A percentile compares a stretch with the other conserved stretches of the same genome.
Evolutionary conservation across 306 rosid species (phyloP).

Genomic region (Dryas alaskensis): DNA sequence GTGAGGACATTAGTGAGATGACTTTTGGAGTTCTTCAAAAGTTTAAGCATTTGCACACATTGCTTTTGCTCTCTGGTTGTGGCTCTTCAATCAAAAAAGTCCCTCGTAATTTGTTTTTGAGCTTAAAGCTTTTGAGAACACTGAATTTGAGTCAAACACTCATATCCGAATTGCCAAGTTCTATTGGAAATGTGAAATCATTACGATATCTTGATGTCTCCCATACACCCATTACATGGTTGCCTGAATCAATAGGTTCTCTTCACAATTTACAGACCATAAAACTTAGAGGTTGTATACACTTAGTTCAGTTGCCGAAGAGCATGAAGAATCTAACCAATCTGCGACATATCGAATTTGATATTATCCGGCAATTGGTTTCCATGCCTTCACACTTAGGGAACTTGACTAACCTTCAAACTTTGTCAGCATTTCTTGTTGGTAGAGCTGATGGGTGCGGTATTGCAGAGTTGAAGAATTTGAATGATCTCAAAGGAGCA

Average conservation of each 20-base stretch:
- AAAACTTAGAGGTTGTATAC: conserved; percentile 12
- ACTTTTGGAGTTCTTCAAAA: conserved; percentile 3
- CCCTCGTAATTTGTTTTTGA: conserved; percentile 20
- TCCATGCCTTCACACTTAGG: conserved; percentile 20
- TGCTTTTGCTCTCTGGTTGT: background rate
- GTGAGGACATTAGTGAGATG: background rate
- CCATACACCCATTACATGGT: background rate
- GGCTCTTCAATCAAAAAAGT: background rate
- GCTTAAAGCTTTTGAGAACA: background rate
- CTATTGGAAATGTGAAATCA: conserved; percentile 18
- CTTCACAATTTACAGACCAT: conserved; percentile 16
- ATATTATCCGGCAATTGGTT: conserved; percentile 10
- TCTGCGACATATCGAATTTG: conserved; percentile 25
- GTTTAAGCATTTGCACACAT: conserved; percentile 11
- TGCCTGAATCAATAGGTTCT: conserved; percentile 18
- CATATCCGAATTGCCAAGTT: conserved; percentile 21
- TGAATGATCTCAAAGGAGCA: conserved; percentile 4
- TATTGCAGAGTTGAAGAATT: conserved; percentile 12
- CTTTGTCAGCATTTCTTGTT: conserved; percentile 28
- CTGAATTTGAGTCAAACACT: conserved; percentile 11
- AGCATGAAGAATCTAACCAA: conserved; percentile 19
- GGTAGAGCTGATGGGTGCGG: conserved; percentile 16
- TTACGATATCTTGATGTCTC: conserved; percentile 17
- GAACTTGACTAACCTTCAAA: conserved; percentile 16
- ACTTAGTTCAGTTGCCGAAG: conserved; percentile 19